Evolutionary conservation across 2,329 filamentous ascomycete genomes (phyloP), one percentile per base, ranked within the genome.

Genomic region (Fusarium algeriense): DNA sequence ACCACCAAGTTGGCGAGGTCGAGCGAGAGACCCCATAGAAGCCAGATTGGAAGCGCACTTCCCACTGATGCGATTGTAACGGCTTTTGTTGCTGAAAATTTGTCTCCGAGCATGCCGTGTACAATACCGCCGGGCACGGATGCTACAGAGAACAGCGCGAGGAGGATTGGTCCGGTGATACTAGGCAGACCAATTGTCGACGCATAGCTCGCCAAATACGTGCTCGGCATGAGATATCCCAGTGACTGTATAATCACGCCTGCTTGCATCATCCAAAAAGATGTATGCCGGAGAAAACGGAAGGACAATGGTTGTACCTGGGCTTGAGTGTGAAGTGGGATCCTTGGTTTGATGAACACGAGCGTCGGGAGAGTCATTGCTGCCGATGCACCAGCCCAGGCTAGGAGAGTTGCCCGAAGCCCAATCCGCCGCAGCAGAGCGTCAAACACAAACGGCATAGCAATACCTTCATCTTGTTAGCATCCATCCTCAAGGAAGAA

Each of bases 191-290:
- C 81, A 12, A 89, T 81, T 6, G 83, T 80, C 14, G 78, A 79
- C 4, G 87, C 87, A 63, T 89, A 90, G 3, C 83, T 85, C 43
- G 82, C 84, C 5, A 90, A 79, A 72, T 89, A 90, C 0, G 87
- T 89, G 56, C 87, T 86, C 9, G 89, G 89, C 69, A 91, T 86
- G 23, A 88, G 85, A 73, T 90, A 91, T 7, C 88, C 89, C 7
- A 85, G 82, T 60, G 85, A 87, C 75, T 90, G 88, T 12, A 90
- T 78, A 1, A 88, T 78, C 43, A 87, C 90, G 5, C 86, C 87
- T 14, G 86, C 75, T 67, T 82, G 83, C 78, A 89, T 87, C 78
- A 90, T 84, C 81, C 87, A 90, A 76, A 91, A 88, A 0, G 85
- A 85, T 7, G 78, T 77, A 67, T 88, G 86, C 19, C 80, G 79